Percentiles rank a stretch among this genome's conserved stretches.
These are phyloP conservation scores for Obba rivulosa DNA, from an alignment of 768 basidiomycete genomes.

Conservation along the genomic window DNA sequence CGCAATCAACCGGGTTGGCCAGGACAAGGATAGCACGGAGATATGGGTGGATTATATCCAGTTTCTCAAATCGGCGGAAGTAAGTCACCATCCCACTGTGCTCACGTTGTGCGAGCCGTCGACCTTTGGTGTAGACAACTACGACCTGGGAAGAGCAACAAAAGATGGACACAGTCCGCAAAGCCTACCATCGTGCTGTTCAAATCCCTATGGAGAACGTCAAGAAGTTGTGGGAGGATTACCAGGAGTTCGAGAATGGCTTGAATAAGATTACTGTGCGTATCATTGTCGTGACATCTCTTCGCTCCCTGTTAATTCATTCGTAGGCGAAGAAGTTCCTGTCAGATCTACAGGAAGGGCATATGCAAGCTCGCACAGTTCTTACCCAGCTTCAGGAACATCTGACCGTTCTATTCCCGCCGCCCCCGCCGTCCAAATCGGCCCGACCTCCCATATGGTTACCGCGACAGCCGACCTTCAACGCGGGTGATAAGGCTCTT, in stretches of 20 bases:
- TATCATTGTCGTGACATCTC: neutral
- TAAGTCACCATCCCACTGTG: no score
- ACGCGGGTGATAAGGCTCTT: conserved; percentile 61
- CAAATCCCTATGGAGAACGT: conserved; percentile 93
- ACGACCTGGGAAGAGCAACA: conserved; percentile 96
- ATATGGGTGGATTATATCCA: conserved; percentile 95
- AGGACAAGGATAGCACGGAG: conserved; percentile 86
- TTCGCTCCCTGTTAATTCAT: conserved; percentile 1
- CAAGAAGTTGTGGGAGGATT: conserved; percentile 89
- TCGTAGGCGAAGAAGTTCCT: conserved; percentile 90
- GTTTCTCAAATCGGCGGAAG: conserved; percentile 78
- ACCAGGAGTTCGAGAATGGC: conserved; percentile 85
- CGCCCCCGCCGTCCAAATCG: conserved; percentile 37
- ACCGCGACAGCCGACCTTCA: conserved; percentile 70
- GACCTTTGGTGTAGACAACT: conserved; percentile 41
- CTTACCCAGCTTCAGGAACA: conserved; percentile 78
- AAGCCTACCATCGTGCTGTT: conserved; percentile 89
- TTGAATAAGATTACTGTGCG: conserved; percentile 82
- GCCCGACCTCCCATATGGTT: conserved; percentile 47
- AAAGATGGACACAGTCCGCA: conserved; percentile 89
- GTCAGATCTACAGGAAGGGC: conserved; percentile 83
- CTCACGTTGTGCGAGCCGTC: no score
- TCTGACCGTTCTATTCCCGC: conserved; percentile 52
- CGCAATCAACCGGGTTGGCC: conserved; percentile 82
- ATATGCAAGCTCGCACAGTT: conserved; percentile 92